Percentiles rank a stretch among this genome's conserved stretches.
Conservation (phyloP, 345 rosid genomes). For the Salix arbutifolia region DNA sequence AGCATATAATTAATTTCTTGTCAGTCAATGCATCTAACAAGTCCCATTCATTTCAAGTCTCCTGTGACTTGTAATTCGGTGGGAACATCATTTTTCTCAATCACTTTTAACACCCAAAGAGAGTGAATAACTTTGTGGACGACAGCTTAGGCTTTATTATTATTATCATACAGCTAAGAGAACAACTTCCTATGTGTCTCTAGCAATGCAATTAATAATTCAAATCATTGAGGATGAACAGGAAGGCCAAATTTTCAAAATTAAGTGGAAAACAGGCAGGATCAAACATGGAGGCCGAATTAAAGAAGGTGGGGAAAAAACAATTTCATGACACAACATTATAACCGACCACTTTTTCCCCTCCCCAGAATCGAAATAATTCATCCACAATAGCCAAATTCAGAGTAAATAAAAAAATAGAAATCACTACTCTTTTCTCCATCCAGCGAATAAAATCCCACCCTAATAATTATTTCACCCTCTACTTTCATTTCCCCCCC, state of each 20-base stretch:
- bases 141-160: neutral
- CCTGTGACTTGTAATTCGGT: neutral
- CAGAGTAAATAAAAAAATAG: neutral
- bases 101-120: neutral
- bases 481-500: conserved; percentile 1
- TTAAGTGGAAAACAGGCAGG: neutral
- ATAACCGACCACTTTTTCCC: conserved; percentile 9
- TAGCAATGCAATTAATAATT: neutral
- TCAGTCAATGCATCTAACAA: no score
- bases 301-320: neutral
- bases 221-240: conserved; percentile 5
- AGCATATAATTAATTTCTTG: no score
- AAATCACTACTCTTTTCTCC: conserved; percentile 18
- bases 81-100: neutral
- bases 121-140: neutral
- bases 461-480: conserved; percentile 18
- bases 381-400: conserved; percentile 13
- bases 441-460: conserved; percentile 23
- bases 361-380: conserved; percentile 5
- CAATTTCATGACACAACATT: conserved; percentile 10
- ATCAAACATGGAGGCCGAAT: neutral
- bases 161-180: neutral
- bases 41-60: neutral
- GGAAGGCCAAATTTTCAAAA: neutral
- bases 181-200: neutral